Evolutionary conservation across 2,329 filamentous ascomycete genomes (phyloP).

Genomic region (Sporothrix pseudoabietina): DNA sequence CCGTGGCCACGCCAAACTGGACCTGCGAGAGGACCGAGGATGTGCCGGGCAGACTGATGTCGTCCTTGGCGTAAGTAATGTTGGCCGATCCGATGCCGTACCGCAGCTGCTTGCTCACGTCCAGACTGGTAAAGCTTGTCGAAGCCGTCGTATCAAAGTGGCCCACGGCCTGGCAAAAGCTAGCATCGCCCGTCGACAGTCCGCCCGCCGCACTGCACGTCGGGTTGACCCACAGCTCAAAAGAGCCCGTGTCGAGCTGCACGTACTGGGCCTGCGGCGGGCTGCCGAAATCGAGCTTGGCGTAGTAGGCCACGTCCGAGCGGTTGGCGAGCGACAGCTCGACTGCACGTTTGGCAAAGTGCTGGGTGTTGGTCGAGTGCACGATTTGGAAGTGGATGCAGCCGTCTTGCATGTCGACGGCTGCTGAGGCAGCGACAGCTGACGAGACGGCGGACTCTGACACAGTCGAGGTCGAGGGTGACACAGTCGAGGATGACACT

Average conservation of each 20-base stretch:
- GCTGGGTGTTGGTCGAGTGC: slow-evolving; percentile 47
- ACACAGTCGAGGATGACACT: neutral
- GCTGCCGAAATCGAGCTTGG: slow-evolving; percentile 55
- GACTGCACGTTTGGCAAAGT: slow-evolving; percentile 49
- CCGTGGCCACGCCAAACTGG: slow-evolving; percentile 67
- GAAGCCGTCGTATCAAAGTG: slow-evolving; percentile 45
- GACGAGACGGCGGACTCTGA: neutral
- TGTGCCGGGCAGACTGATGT: slow-evolving; percentile 48
- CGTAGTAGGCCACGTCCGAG: slow-evolving; percentile 58
- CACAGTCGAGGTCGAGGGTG: neutral
- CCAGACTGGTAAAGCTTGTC: slow-evolving; percentile 33
- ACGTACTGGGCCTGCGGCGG: slow-evolving; percentile 57
- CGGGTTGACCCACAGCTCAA: slow-evolving; percentile 57
- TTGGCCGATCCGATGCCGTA: slow-evolving; percentile 57
- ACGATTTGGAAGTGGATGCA: slow-evolving; percentile 48
- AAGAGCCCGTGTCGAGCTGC: slow-evolving; percentile 62
- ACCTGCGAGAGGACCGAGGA: slow-evolving; percentile 51
- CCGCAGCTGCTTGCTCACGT: slow-evolving; percentile 46
- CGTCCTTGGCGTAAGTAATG: slow-evolving; percentile 54
- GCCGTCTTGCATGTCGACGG: slow-evolving; percentile 36
- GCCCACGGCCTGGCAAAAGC: slow-evolving; percentile 42
- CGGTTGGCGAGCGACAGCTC: slow-evolving; percentile 53
- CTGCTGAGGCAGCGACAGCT: neutral
- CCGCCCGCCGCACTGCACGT: slow-evolving; percentile 19
- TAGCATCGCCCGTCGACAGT: slow-evolving; percentile 22